phyloP scores from a whole-genome alignment of 805 yeast genomes.

The Wickerhamiella kazuoi region DNA sequence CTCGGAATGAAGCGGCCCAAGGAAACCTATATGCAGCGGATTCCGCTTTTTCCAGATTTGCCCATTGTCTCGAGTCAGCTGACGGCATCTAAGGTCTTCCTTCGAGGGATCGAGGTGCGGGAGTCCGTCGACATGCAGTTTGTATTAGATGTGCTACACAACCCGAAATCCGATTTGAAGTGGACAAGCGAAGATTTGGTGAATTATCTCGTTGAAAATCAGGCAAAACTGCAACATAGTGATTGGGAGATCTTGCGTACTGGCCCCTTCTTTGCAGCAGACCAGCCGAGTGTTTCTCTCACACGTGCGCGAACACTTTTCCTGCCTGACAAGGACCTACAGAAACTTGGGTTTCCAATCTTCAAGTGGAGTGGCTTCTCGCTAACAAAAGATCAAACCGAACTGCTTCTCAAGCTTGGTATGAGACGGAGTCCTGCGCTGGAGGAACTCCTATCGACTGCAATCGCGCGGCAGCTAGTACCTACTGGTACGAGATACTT shows the following conservation, averaged over 20 bases:
- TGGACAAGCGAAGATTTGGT: constrained; percentile 23
- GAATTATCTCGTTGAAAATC: constrained; percentile 19
- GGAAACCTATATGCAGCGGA: constrained; percentile 19
- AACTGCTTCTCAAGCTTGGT: constrained; percentile 19
- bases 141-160: constrained; percentile 20
- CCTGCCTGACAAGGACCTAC: constrained; percentile 18
- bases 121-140: constrained; percentile 24
- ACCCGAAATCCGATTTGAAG: constrained; percentile 11
- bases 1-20: constrained; percentile 21
- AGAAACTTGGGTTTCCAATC: constrained; percentile 16
- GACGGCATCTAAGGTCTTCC: constrained; percentile 12
- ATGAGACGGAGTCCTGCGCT: constrained; percentile 16
- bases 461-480: constrained; percentile 5
- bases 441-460: constrained; percentile 11
- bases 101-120: constrained; percentile 20
- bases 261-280: constrained; percentile 17
- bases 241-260: constrained; percentile 20
- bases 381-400: constrained; percentile 15
- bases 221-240: constrained; percentile 11
- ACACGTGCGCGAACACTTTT: constrained; percentile 9
- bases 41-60: constrained; percentile 22
- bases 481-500: constrained; percentile 18
- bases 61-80: constrained; percentile 18
- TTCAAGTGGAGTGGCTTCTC: constrained; percentile 18
- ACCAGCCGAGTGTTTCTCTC: constrained; percentile 7